These are phyloP conservation scores for Bruguiera hainesii DNA, from an alignment of 441 rosid species.

Conservation along the genomic window DNA sequence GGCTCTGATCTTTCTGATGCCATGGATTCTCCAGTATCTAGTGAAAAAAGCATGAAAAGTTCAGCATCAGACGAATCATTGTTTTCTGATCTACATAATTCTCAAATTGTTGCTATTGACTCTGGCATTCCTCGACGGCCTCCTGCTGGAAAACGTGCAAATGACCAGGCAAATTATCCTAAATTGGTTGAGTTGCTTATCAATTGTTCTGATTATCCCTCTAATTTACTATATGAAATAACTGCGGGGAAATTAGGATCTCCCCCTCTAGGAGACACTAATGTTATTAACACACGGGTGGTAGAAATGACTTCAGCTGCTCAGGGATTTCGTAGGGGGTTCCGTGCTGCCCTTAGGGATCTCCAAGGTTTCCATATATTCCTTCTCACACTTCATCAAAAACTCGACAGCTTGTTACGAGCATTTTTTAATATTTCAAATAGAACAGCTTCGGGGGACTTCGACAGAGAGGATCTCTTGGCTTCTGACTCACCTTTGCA, in stretches of 20 bases:
- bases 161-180: constrained; percentile 91
- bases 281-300: constrained; percentile 23
- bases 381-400: constrained; percentile 91
- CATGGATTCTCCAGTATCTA: constrained; percentile 59
- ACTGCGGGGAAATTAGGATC: constrained; percentile 83
- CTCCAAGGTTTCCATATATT: constrained; percentile 93
- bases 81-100: constrained; percentile 35
- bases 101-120: constrained; percentile 84
- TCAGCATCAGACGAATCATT: constrained; percentile 48
- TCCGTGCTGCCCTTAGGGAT: constrained; percentile 87
- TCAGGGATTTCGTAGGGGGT: constrained; percentile 79
- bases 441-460: constrained; percentile 60
- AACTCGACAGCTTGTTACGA: constrained; percentile 69
- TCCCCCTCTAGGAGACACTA: constrained; percentile 42
- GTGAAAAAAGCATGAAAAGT: constrained; percentile 47
- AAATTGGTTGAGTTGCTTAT: constrained; percentile 93
- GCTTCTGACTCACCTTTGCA: constrained; percentile 64
- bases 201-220: constrained; percentile 66
- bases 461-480: constrained; percentile 68
- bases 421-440: constrained; percentile 68
- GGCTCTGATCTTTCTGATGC: constrained; percentile 69
- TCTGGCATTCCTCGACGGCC: constrained; percentile 98
- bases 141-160: constrained; percentile 94
- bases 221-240: constrained; percentile 72
- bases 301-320: constrained; percentile 44